phyloP scores from a whole-genome alignment of 1,284 basidiomycete species.

The Tremellales sp. region DNA sequence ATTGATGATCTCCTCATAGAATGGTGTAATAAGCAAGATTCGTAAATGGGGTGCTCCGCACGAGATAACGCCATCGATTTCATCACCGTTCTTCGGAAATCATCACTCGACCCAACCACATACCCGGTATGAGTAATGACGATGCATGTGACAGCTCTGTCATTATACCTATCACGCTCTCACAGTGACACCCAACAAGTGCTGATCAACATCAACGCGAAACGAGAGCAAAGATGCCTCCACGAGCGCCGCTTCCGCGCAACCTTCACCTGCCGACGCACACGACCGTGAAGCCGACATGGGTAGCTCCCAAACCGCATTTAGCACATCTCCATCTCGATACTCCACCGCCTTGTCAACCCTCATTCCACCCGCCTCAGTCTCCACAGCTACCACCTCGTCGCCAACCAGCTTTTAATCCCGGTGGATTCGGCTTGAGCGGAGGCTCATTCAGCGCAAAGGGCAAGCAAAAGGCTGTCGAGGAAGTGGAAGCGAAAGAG shows the following conservation, averaged over 20 bases:
- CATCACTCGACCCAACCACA: no score
- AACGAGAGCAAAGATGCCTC: conserved; percentile 7
- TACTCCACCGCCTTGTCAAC: conserved; percentile 6
- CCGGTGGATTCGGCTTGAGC: conserved; percentile 44
- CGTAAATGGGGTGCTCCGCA: no score
- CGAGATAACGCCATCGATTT: no score
- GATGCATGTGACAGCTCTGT: no score
- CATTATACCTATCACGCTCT: no score
- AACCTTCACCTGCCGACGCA: conserved; percentile 13
- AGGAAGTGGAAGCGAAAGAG: conserved; percentile 21
- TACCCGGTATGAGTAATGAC: no score
- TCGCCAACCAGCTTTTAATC: conserved; percentile 41
- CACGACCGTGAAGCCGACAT: conserved; percentile 7
- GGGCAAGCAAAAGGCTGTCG: conserved; percentile 21
- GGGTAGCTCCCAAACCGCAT: conserved; percentile 29
- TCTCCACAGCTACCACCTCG: conserved; percentile 39
- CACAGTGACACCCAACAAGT: no score
- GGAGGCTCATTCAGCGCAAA: conserved; percentile 8
- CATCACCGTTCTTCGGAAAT: no score
- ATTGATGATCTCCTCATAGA: no score
- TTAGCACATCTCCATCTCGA: conserved; percentile 21
- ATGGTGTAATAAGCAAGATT: no score
- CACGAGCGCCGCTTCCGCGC: conserved; percentile 9
- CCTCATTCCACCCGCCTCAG: conserved; percentile 19
- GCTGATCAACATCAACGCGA: conserved; percentile 78